A percentile compares a stretch with the other conserved stretches of the same genome.
phyloP scores from a whole-genome alignment of 495 filamentous ascomycete genomes.

The Melanomma pulvis-pyrius region DNA sequence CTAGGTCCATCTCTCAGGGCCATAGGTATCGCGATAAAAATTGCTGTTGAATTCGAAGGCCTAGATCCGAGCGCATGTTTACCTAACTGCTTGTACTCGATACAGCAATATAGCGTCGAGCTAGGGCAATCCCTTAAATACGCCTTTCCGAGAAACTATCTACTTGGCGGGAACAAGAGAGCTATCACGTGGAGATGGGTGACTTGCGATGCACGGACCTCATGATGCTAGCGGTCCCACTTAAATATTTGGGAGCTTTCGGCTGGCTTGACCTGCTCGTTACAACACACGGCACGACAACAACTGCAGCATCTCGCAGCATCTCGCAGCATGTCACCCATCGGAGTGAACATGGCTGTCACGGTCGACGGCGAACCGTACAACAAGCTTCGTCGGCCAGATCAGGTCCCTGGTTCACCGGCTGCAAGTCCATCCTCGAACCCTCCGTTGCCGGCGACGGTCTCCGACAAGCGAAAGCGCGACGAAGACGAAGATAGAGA shows the following conservation, averaged over 20 bases:
- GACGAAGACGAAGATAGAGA: slow-evolving; percentile 1
- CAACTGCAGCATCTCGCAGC: neutral
- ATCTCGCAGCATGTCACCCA: slow-evolving; percentile 6
- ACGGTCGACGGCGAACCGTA: slow-evolving; percentile 33
- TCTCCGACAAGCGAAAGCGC: slow-evolving; percentile 13
- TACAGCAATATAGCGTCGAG: too few relatives aligned
- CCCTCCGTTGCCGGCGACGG: neutral
- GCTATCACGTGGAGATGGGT: too few relatives aligned
- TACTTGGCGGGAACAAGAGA: too few relatives aligned
- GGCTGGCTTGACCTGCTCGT: neutral
- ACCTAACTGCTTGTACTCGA: too few relatives aligned
- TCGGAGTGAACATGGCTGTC: slow-evolving; percentile 27
- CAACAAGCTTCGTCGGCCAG: slow-evolving; percentile 33
- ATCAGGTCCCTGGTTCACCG: slow-evolving; percentile 8
- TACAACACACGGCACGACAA: neutral
- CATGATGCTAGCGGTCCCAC: neutral
- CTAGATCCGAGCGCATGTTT: too few relatives aligned
- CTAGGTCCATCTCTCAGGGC: too few relatives aligned
- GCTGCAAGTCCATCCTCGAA: neutral
- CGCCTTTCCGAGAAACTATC: too few relatives aligned
- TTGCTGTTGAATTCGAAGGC: too few relatives aligned
- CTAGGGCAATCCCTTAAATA: too few relatives aligned
- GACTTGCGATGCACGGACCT: neutral
- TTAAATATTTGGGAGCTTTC: neutral
- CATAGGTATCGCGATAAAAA: too few relatives aligned